Conservation (phyloP, 768 basidiomycete species). For the Fomitopsis serialis region DNA sequence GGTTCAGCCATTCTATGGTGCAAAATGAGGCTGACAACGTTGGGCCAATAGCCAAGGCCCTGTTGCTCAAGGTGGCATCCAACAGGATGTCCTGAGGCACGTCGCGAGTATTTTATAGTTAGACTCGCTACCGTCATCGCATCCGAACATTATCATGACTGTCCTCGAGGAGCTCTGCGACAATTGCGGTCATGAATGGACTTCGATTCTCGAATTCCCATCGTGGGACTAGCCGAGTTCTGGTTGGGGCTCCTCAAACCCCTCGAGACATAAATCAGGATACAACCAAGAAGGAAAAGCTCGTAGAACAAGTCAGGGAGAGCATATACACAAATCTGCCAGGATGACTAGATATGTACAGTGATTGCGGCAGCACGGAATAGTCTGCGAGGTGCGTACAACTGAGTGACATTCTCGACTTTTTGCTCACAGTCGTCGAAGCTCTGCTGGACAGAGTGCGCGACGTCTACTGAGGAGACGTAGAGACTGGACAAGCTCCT, state of each 20-base stretch:
- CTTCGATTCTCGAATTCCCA: conserved; percentile 9
- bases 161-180: too few relatives aligned
- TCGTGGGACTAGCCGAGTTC: conserved; percentile 16
- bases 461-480: conserved; percentile 65
- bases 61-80: too few relatives aligned
- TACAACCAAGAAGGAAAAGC: conserved; percentile 69
- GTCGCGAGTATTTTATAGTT: too few relatives aligned
- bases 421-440: conserved; percentile 22
- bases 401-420: not conserved
- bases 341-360: not conserved
- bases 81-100: too few relatives aligned
- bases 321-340: not conserved
- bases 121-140: too few relatives aligned
- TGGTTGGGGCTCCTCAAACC: conserved; percentile 16
- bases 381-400: conserved; percentile 61
- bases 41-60: too few relatives aligned
- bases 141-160: too few relatives aligned
- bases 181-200: too few relatives aligned
- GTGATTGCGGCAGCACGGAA: conserved; percentile 73
- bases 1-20: too few relatives aligned
- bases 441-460: conserved; percentile 66
- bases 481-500: conserved; percentile 78
- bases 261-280: conserved; percentile 62
- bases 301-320: conserved; percentile 59
- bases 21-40: too few relatives aligned